Conservation (phyloP, 352 stramenopile species). For the Proteromonas lacertae region DNA sequence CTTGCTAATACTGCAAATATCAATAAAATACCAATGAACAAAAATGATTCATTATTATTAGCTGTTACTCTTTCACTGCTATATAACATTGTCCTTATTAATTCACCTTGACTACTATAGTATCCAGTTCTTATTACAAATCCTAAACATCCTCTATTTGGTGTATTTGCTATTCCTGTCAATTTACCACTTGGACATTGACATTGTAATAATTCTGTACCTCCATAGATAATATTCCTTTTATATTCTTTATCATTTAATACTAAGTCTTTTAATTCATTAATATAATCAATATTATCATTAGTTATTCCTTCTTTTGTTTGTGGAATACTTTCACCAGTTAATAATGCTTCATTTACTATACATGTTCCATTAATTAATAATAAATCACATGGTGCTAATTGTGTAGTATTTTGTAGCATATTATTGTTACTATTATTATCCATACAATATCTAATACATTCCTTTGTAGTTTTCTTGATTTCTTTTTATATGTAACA, state of each 20-base stretch:
- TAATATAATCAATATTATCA: constrained; percentile 32
- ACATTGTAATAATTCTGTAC: neutral
- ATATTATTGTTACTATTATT: no score
- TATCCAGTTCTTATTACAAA: constrained; percentile 63
- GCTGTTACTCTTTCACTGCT: constrained; percentile 61
- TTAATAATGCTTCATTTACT: constrained; percentile 92
- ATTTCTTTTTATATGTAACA: constrained; percentile 17
- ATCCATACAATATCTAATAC: no score
- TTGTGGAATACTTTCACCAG: constrained; percentile 84
- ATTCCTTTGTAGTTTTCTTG: no score
- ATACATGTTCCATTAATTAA: constrained; percentile 66
- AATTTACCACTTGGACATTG: neutral
- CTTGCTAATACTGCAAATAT: constrained; percentile 75
- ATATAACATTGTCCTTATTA: constrained; percentile 92
- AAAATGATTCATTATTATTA: constrained; percentile 67
- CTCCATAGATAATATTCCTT: neutral
- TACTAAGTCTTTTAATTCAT: neutral
- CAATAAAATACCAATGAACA: constrained; percentile 71
- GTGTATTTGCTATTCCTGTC: constrained; percentile 15
- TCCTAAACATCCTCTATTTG: constrained; percentile 51
- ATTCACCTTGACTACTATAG: constrained; percentile 31
- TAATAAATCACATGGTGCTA: constrained; percentile 67
- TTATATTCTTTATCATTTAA: neutral
- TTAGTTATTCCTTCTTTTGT: constrained; percentile 61
- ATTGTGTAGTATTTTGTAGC: constrained; percentile 5